A percentile compares a stretch with the other conserved stretches of the same genome.
phyloP scores from a whole-genome alignment of 768 basidiomycete species.

The Trametes maxima region DNA sequence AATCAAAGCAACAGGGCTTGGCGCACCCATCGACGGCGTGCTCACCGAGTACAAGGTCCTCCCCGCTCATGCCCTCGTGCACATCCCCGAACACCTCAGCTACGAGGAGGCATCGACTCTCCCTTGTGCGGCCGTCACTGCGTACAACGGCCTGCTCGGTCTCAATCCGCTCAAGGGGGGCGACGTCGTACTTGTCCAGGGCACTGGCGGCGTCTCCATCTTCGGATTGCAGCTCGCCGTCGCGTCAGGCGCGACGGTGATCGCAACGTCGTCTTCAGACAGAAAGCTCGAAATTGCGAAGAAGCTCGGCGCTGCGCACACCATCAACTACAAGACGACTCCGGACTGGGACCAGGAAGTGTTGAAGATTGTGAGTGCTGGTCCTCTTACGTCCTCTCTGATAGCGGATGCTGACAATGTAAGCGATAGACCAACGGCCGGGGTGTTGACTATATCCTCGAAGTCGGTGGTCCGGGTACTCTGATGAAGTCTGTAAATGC shows the following conservation, averaged over 20 bases:
- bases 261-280: slow-evolving; percentile 69
- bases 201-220: slow-evolving; percentile 59
- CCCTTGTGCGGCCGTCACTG: slow-evolving; percentile 65
- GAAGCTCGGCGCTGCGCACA: slow-evolving; percentile 52
- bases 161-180: slow-evolving; percentile 55
- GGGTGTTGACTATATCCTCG: slow-evolving; percentile 41
- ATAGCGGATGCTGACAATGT: background rate
- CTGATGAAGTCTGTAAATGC: slow-evolving; percentile 46
- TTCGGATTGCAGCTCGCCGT: slow-evolving; percentile 64
- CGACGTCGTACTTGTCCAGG: slow-evolving; percentile 57
- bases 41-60: slow-evolving; percentile 38
- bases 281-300: slow-evolving; percentile 57
- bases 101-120: slow-evolving; percentile 69
- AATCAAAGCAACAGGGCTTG: slow-evolving; percentile 42
- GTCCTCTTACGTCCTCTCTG: background rate
- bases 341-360: slow-evolving; percentile 63
- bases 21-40: slow-evolving; percentile 53
- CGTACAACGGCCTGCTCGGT: slow-evolving; percentile 61
- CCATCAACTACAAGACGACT: slow-evolving; percentile 63
- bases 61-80: slow-evolving; percentile 42
- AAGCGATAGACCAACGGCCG: slow-evolving; percentile 31
- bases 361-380: slow-evolving; percentile 41
- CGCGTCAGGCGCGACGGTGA: slow-evolving; percentile 63
- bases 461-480: slow-evolving; percentile 61
- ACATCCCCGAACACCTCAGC: slow-evolving; percentile 56